Evolutionary conservation across 2,329 filamentous ascomycete genomes (phyloP).

Genomic region (Epichloe glyceriae): DNA sequence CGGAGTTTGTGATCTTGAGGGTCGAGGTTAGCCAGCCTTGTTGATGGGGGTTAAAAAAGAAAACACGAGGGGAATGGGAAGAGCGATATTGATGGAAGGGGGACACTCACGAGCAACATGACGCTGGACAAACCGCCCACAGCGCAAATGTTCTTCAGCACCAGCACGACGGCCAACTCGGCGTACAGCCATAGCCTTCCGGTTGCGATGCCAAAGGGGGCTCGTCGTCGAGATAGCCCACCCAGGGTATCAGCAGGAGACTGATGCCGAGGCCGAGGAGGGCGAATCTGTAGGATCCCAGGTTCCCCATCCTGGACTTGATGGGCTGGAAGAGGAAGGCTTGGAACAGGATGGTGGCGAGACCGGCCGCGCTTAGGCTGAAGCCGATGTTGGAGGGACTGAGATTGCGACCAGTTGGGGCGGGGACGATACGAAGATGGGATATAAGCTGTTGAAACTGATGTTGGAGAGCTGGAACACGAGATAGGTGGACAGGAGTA

Average conservation of each 20-base stretch:
- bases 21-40: not conserved
- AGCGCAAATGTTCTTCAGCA: constrained; percentile 81
- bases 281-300: constrained; percentile 67
- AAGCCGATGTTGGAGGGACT: constrained; percentile 72
- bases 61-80: not conserved
- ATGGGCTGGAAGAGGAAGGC: constrained; percentile 70
- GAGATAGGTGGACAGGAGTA: constrained; percentile 74
- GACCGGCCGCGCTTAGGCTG: constrained; percentile 69
- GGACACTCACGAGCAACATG: constrained; percentile 58
- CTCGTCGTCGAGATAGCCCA: constrained; percentile 58
- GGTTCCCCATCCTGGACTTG: constrained; percentile 69
- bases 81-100: not conserved
- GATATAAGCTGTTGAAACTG: constrained; percentile 88
- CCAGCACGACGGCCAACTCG: constrained; percentile 67
- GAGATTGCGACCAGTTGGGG: constrained; percentile 65
- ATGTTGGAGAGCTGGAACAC: constrained; percentile 92
- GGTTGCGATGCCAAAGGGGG: constrained; percentile 41
- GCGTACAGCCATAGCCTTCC: constrained; percentile 62
- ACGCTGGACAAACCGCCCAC: constrained; percentile 86
- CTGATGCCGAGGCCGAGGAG: constrained; percentile 69
- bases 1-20: constrained; percentile 77
- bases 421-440: constrained; percentile 72
- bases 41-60: too few relatives aligned
- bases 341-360: constrained; percentile 83
- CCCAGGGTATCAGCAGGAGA: constrained; percentile 80